phyloP scores from a whole-genome alignment of 768 basidiomycete genomes.

The Boletellus sp. region DNA sequence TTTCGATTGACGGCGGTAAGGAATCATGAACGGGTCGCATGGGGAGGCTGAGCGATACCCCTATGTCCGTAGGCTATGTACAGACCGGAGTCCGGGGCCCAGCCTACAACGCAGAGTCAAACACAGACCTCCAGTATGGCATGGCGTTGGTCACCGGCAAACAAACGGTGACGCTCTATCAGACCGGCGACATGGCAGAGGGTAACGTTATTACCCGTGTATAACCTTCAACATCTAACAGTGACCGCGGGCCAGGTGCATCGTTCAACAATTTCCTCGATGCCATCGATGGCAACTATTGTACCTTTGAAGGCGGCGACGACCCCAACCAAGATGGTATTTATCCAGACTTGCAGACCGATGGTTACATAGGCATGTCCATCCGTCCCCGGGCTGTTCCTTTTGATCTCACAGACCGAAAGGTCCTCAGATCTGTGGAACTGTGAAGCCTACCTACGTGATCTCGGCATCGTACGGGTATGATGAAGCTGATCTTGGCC shows the following conservation, averaged over 20 bases:
- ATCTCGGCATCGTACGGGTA: conserved; percentile 43
- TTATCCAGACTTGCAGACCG: conserved; percentile 24
- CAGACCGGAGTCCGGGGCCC: conserved; percentile 21
- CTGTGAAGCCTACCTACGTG: conserved; percentile 36
- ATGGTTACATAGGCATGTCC: conserved; percentile 18
- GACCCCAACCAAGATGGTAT: conserved; percentile 26
- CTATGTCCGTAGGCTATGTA: conserved; percentile 16
- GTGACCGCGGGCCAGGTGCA: conserved; percentile 16
- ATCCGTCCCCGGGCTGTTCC: not conserved
- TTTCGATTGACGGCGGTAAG: conserved; percentile 37
- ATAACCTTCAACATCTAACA: not conserved
- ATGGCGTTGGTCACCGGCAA: conserved; percentile 31
- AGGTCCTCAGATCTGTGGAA: conserved; percentile 35
- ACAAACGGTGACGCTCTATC: conserved; percentile 32
- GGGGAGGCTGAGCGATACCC: not conserved
- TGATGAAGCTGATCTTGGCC: conserved; percentile 35
- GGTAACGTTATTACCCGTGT: conserved; percentile 10
- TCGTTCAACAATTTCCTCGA: conserved; percentile 40
- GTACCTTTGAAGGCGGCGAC: conserved; percentile 36
- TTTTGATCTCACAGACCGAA: not conserved
- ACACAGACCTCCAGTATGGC: conserved; percentile 31
- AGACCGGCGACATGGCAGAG: conserved; percentile 28
- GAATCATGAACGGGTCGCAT: not conserved
- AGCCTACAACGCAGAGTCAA: conserved; percentile 26
- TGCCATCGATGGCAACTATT: conserved; percentile 36